Conservation (phyloP, 306 rosid species). For the Chamaecrista fasciculata region DNA sequence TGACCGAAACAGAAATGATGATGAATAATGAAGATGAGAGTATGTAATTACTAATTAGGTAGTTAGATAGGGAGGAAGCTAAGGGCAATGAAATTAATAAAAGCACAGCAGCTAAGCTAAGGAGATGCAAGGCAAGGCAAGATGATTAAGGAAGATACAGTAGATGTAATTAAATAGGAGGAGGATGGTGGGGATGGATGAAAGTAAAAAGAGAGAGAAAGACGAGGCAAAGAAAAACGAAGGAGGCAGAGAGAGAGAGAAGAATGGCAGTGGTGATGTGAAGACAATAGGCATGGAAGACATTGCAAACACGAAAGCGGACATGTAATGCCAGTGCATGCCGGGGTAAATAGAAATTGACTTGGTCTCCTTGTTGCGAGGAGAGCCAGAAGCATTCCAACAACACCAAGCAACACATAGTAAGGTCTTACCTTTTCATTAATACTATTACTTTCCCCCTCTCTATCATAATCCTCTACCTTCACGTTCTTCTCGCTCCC, state of each 20-base stretch:
- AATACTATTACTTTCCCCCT: no score
- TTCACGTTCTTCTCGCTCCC: slow-evolving; percentile 32
- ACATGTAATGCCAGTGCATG: slow-evolving; percentile 60
- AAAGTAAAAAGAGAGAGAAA: slow-evolving; percentile 41
- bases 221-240: slow-evolving; percentile 44
- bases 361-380: slow-evolving; percentile 44
- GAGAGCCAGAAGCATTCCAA: slow-evolving; percentile 44
- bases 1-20: no score
- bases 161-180: no score
- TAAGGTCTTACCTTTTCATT: slow-evolving; percentile 21
- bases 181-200: no score
- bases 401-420: slow-evolving; percentile 34
- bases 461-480: slow-evolving; percentile 29
- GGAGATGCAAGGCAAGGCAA: no score
- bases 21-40: no score
- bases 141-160: no score
- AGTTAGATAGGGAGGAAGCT: no score
- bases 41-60: no score
- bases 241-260: slow-evolving; percentile 46
- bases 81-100: no score
- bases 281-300: slow-evolving; percentile 48
- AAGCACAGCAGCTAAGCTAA: no score
- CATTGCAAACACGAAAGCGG: slow-evolving; percentile 60
- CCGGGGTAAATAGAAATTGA: slow-evolving; percentile 38
- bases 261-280: slow-evolving; percentile 48